phyloP scores from a whole-genome alignment of 2,329 filamentous ascomycete species.

The Talaromyces sp. region DNA sequence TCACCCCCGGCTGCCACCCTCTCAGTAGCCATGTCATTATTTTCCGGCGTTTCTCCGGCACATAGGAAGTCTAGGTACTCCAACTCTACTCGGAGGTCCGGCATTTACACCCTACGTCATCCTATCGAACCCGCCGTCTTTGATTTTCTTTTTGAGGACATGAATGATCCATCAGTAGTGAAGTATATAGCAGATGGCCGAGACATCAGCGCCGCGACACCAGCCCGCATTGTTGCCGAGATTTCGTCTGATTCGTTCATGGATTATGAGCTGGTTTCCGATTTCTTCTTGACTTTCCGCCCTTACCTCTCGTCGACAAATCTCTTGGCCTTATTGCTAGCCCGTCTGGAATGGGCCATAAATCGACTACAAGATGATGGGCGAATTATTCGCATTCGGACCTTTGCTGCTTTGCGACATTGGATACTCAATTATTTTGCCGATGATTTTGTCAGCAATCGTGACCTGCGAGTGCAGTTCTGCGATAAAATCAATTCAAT shows the following conservation, averaged over 20 bases:
- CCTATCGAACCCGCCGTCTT: slow-evolving; percentile 65
- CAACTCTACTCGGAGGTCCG: slow-evolving; percentile 34
- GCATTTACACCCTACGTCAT: slow-evolving; percentile 51
- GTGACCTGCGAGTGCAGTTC: slow-evolving; percentile 68
- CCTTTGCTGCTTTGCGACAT: slow-evolving; percentile 14
- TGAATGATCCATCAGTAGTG: slow-evolving; percentile 76
- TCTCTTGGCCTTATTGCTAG: slow-evolving; percentile 76
- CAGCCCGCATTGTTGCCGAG: slow-evolving; percentile 85
- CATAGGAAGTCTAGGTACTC: slow-evolving; percentile 24
- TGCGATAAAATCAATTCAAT: slow-evolving; percentile 71
- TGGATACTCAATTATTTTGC: slow-evolving; percentile 63
- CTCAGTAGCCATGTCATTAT: slow-evolving; percentile 34
- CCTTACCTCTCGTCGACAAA: slow-evolving; percentile 74
- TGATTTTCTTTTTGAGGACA: slow-evolving; percentile 72
- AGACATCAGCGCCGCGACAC: slow-evolving; percentile 82
- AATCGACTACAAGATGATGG: slow-evolving; percentile 75
- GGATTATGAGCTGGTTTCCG: slow-evolving; percentile 93
- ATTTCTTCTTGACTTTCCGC: slow-evolving; percentile 95
- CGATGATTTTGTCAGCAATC: slow-evolving; percentile 82
- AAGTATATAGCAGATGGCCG: slow-evolving; percentile 68
- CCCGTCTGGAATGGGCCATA: slow-evolving; percentile 82
- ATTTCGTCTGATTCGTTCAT: slow-evolving; percentile 94
- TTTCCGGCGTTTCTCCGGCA: slow-evolving; percentile 29
- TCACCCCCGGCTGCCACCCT: slow-evolving; percentile 20
- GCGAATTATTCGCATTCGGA: slow-evolving; percentile 71